These are phyloP conservation scores for Xylariaceae sp. DNA, from an alignment of 2,329 filamentous ascomycete genomes.

Conservation along the genomic window DNA sequence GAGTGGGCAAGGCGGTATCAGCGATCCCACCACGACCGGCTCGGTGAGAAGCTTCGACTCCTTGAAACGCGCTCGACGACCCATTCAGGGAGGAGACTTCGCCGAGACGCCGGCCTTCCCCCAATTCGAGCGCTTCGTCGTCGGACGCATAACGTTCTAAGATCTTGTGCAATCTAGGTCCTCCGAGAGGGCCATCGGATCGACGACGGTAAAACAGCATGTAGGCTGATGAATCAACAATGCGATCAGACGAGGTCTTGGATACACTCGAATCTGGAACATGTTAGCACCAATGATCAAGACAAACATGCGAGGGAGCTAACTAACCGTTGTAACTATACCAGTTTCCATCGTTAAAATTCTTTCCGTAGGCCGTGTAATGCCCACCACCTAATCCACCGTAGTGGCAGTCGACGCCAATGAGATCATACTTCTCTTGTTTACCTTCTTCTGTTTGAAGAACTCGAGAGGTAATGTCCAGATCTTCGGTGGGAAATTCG, in stretches of 20 bases:
- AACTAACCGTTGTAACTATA: constrained; percentile 91
- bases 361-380: constrained; percentile 92
- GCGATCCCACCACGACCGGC: constrained; percentile 52
- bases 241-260: constrained; percentile 53
- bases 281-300: constrained; percentile 36
- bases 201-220: constrained; percentile 92
- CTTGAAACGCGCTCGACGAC: constrained; percentile 81
- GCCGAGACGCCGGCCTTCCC: constrained; percentile 85
- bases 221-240: constrained; percentile 77
- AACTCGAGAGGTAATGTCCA: constrained; percentile 77
- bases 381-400: constrained; percentile 91
- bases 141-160: constrained; percentile 57
- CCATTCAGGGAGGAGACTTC: constrained; percentile 77
- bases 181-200: constrained; percentile 71
- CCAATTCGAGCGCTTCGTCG: constrained; percentile 46
- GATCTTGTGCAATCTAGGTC: constrained; percentile 66
- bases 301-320: background rate
- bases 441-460: constrained; percentile 76
- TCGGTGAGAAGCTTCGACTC: constrained; percentile 70
- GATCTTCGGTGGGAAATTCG: constrained; percentile 81
- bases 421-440: constrained; percentile 81
- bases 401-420: constrained; percentile 93
- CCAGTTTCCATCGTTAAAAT: constrained; percentile 84
- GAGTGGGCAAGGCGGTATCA: constrained; percentile 18
- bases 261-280: constrained; percentile 67